phyloP scores from a whole-genome alignment of 345 rosid species.

The Erucastrum elatum region DNA sequence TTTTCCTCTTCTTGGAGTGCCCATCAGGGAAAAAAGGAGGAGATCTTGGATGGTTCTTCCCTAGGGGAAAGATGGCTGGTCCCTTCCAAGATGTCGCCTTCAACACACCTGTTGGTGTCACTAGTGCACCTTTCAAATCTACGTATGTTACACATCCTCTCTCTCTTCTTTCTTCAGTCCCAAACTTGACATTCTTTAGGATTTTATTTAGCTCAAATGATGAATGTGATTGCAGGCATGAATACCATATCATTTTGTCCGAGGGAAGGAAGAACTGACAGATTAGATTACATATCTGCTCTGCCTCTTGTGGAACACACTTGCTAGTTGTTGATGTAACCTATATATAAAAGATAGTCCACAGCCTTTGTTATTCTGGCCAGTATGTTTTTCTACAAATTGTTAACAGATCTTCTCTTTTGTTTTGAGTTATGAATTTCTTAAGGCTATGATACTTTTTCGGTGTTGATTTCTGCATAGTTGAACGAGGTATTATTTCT shows the following conservation, averaged over 20 bases:
- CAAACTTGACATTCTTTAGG: background rate
- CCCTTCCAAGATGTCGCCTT: constrained; percentile 96
- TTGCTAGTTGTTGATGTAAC: constrained; percentile 28
- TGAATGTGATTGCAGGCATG: constrained; percentile 59
- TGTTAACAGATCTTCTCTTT: background rate
- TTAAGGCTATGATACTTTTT: too few relatives aligned
- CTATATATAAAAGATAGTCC: background rate
- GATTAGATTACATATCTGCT: background rate
- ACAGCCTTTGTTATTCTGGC: constrained; percentile 13
- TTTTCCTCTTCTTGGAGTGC: too few relatives aligned
- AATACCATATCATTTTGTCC: constrained; percentile 74
- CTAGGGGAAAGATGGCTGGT: constrained; percentile 96
- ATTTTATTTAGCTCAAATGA: background rate
- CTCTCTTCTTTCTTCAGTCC: background rate
- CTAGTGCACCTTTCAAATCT: constrained; percentile 94
- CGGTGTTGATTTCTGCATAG: too few relatives aligned
- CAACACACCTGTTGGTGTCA: constrained; percentile 74
- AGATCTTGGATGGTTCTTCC: constrained; percentile 99
- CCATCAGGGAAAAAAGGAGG: constrained; percentile 99
- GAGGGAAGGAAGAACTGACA: constrained; percentile 90
- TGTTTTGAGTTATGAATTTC: background rate
- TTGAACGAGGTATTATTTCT: too few relatives aligned
- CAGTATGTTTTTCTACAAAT: background rate
- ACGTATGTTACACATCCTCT: constrained; percentile 50
- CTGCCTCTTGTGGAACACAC: constrained; percentile 2